Percentiles rank a stretch among this genome's conserved stretches.
Evolutionary conservation across 371 early-diverging fungal genomes (phyloP).

Genomic region (Mortierella sp.): DNA sequence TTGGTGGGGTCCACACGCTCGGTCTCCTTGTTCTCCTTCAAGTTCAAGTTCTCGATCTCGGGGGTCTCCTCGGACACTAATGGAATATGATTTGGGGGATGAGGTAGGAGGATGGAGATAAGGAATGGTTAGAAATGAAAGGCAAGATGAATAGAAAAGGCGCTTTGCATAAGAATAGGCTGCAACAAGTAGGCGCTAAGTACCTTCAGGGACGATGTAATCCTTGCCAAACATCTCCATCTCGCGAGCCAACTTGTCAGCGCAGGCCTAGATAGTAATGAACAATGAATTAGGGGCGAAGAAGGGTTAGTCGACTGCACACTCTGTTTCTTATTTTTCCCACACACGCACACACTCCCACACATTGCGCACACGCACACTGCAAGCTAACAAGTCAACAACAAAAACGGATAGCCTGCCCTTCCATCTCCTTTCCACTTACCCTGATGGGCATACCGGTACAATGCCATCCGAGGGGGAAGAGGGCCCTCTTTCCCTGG

Average conservation of each 20-base stretch:
- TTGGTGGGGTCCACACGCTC: constrained; percentile 70
- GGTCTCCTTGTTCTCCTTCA: constrained; percentile 60
- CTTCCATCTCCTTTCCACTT: constrained; percentile 12
- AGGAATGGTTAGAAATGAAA: not conserved
- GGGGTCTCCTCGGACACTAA: constrained; percentile 61
- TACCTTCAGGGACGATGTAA: constrained; percentile 74
- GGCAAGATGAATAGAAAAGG: not conserved
- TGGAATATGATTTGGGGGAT: too few relatives aligned
- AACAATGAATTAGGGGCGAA: not conserved
- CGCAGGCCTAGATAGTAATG: constrained; percentile 86
- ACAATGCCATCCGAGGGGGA: constrained; percentile 99
- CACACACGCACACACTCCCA: not conserved
- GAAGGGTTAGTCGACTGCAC: not conserved
- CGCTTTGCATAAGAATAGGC: not conserved
- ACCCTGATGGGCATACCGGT: constrained; percentile 99
- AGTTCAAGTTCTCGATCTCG: constrained; percentile 62
- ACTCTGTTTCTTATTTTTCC: not conserved
- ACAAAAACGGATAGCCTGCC: not conserved
- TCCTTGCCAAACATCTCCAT: constrained; percentile 93
- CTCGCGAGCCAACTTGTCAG: constrained; percentile 98
- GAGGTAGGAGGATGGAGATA: not conserved
- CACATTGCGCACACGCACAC: not conserved
- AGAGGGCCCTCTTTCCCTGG: constrained; percentile 95
- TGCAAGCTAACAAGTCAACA: not conserved
- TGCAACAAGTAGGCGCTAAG: too few relatives aligned